Percentiles rank a stretch among this genome's conserved stretches.
These are phyloP conservation scores for Metschnikowia proteae DNA, from an alignment of 805 yeast genomes.

Conservation along the genomic window DNA sequence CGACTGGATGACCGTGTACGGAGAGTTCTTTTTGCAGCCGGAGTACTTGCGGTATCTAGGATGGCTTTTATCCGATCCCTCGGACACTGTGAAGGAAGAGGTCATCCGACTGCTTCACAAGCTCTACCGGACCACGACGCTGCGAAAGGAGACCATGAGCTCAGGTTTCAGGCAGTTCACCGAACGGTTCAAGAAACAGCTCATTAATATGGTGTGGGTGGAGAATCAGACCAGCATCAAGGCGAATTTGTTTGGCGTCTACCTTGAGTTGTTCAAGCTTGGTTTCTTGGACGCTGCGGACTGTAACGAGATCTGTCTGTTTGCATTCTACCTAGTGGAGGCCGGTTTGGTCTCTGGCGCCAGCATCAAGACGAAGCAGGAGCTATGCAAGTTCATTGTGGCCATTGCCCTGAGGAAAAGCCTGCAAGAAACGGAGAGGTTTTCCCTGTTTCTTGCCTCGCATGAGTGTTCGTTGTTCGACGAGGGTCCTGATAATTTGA, in stretches of 20 bases:
- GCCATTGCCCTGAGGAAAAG: slow-evolving; percentile 39
- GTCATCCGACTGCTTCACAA: slow-evolving; percentile 54
- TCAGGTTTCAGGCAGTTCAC: slow-evolving; percentile 75
- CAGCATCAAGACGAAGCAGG: slow-evolving; percentile 32
- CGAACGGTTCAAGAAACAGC: slow-evolving; percentile 62
- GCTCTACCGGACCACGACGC: slow-evolving; percentile 36
- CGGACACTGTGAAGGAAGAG: slow-evolving; percentile 57
- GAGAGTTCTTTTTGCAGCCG: slow-evolving; percentile 68
- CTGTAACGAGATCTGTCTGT: slow-evolving; percentile 17
- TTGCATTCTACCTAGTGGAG: slow-evolving; percentile 19
- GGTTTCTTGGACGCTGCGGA: slow-evolving; percentile 67
- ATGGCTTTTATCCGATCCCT: slow-evolving; percentile 77
- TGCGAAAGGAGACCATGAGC: slow-evolving; percentile 28
- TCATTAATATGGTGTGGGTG: slow-evolving; percentile 52
- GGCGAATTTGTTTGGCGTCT: slow-evolving; percentile 44
- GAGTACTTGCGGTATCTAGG: slow-evolving; percentile 74
- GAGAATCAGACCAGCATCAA: slow-evolving; percentile 54
- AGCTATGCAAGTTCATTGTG: slow-evolving; percentile 54
- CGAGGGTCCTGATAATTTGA: slow-evolving; percentile 18
- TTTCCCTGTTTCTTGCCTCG: slow-evolving; percentile 28
- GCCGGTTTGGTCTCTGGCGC: neutral
- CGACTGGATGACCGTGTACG: slow-evolving; percentile 67
- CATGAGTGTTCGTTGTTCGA: slow-evolving; percentile 25
- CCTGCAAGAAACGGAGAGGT: slow-evolving; percentile 34
- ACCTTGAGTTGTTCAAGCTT: slow-evolving; percentile 51